These are phyloP conservation scores for Multifurca ochricompacta DNA, from an alignment of 768 basidiomycete species.

Conservation along the genomic window DNA sequence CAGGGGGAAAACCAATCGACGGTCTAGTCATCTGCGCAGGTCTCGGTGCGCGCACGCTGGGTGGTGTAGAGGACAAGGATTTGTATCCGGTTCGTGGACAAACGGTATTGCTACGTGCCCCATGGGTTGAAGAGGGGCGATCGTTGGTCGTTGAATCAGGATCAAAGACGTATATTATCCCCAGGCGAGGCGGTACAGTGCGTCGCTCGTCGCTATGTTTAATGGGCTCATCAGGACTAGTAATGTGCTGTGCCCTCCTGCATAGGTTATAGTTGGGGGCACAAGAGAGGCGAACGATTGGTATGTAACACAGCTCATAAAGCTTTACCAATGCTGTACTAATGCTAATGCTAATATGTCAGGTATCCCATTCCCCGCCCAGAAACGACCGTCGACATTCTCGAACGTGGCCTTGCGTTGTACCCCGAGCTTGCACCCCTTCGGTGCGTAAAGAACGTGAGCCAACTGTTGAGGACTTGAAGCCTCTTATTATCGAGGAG, in stretches of 20 bases:
- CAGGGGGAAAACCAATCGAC: slow-evolving; percentile 26
- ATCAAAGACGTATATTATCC: slow-evolving; percentile 56
- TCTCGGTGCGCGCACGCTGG: slow-evolving; percentile 45
- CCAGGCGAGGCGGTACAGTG: slow-evolving; percentile 48
- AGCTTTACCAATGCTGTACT: background rate
- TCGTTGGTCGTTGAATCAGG: slow-evolving; percentile 35
- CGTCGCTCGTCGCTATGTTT: slow-evolving; percentile 19
- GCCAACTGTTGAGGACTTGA: slow-evolving; percentile 34
- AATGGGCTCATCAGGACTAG: background rate
- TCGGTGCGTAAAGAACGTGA: slow-evolving; percentile 22
- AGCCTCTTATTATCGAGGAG: slow-evolving; percentile 33
- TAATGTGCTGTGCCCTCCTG: background rate
- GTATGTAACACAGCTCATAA: slow-evolving; percentile 33
- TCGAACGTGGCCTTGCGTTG: slow-evolving; percentile 35
- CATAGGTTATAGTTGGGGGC: slow-evolving; percentile 52
- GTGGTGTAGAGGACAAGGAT: slow-evolving; percentile 43
- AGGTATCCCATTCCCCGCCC: slow-evolving; percentile 62
- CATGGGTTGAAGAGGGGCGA: slow-evolving; percentile 47
- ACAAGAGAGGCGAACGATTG: slow-evolving; percentile 55
- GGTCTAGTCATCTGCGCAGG: slow-evolving; percentile 68
- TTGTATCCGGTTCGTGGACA: slow-evolving; percentile 43
- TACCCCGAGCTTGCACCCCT: slow-evolving; percentile 29
- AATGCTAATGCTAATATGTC: background rate
- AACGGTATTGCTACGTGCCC: slow-evolving; percentile 36
- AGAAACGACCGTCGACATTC: slow-evolving; percentile 53